These are phyloP conservation scores for Polytrichum formosum DNA, from an alignment of 225 moss, liverwort and hornwort genomes.

Conservation along the genomic window DNA sequence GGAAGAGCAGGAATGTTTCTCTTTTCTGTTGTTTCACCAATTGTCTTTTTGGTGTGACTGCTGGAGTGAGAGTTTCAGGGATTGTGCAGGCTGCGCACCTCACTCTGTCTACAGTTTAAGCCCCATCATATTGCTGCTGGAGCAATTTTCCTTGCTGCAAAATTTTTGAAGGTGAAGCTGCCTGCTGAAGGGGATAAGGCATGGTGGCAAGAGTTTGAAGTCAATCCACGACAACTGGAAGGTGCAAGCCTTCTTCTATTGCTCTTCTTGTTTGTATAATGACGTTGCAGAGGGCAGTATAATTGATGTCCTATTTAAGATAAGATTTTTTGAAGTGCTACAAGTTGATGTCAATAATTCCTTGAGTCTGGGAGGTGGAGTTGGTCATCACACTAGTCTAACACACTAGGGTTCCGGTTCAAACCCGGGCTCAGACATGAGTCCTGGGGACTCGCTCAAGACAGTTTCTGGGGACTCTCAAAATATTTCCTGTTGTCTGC, in stretches of 20 bases:
- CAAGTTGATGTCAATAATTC: neutral
- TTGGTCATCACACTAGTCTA: constrained; percentile 6
- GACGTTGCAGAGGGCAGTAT: too few relatives aligned
- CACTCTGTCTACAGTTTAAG: constrained; percentile 93
- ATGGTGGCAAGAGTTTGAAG: constrained; percentile 67
- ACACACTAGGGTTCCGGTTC: neutral
- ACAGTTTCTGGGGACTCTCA: neutral
- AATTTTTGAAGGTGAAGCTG: constrained; percentile 70
- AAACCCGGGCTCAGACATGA: constrained; percentile 6
- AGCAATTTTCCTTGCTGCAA: constrained; percentile 94
- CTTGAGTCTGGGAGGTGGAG: constrained; percentile 7
- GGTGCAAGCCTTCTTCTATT: constrained; percentile 20
- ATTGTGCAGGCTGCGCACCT: constrained; percentile 90
- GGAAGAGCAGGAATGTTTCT: too few relatives aligned
- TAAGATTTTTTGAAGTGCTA: too few relatives aligned
- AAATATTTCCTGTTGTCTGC: neutral
- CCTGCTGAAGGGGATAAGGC: constrained; percentile 55
- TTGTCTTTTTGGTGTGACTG: constrained; percentile 17
- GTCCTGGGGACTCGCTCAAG: constrained; percentile 1
- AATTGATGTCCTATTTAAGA: too few relatives aligned
- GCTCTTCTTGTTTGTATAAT: neutral
- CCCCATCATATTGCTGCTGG: constrained; percentile 96
- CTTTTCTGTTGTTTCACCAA: neutral
- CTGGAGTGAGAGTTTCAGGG: constrained; percentile 24
- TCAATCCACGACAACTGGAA: constrained; percentile 58